phyloP scores from a whole-genome alignment of 2,329 filamentous ascomycete species.

The Arachnomyces sp. region DNA sequence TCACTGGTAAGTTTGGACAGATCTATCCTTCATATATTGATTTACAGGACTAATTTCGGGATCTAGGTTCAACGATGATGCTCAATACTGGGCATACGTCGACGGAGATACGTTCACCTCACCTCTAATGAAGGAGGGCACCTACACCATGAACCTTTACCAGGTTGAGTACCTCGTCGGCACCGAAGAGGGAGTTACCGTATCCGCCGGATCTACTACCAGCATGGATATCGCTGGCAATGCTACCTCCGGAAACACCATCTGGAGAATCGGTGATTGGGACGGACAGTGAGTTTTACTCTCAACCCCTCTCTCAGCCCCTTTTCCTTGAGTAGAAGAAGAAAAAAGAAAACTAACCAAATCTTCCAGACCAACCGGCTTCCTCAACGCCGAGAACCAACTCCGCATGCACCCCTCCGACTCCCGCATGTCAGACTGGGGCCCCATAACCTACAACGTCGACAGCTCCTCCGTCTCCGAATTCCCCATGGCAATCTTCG shows the following conservation, averaged over 20 bases:
- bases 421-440: conserved; percentile 56
- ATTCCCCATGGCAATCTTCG: conserved; percentile 62
- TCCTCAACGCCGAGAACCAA: conserved; percentile 61
- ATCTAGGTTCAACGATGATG: conserved; percentile 45
- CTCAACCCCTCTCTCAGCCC: not conserved
- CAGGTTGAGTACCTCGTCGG: conserved; percentile 52
- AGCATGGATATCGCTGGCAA: conserved; percentile 46
- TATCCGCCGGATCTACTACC: conserved; percentile 44
- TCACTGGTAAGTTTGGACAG: conserved; percentile 44
- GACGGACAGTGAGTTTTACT: conserved; percentile 46
- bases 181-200: conserved; percentile 38
- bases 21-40: not conserved
- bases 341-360: not conserved
- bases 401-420: conserved; percentile 63
- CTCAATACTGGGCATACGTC: conserved; percentile 60
- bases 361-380: conserved; percentile 44
- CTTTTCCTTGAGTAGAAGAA: not conserved
- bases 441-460: conserved; percentile 53
- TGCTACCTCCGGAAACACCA: conserved; percentile 42
- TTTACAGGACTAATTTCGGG: not conserved
- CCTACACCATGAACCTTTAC: conserved; percentile 62
- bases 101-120: conserved; percentile 51
- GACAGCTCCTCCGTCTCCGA: conserved; percentile 45
- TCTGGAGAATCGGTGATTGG: conserved; percentile 60
- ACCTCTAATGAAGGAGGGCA: conserved; percentile 59